Evolutionary conservation across 192 early-diverging fungal genomes (phyloP).

Genomic region (Backusella psychrophila): DNA sequence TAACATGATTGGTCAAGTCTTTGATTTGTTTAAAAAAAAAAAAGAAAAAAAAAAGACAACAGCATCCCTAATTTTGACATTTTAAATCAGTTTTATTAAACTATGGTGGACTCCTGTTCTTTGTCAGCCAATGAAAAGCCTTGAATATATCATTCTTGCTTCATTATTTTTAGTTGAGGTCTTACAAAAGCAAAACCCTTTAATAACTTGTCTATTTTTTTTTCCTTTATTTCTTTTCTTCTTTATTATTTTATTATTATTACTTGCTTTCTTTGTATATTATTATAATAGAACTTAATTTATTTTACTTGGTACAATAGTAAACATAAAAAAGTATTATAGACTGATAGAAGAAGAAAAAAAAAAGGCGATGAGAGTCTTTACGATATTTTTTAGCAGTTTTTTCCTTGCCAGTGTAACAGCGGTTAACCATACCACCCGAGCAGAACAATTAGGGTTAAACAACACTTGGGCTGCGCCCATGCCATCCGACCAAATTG

Average conservation of each 20-base stretch:
- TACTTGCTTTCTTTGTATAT: neutral
- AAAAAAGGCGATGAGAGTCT: neutral
- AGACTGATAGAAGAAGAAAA: neutral
- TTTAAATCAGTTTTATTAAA: neutral
- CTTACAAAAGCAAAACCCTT: neutral
- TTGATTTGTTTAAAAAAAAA: neutral
- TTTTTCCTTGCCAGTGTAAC: neutral
- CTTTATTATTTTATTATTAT: neutral
- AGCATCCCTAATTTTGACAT: neutral
- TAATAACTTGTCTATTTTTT: constrained; percentile 2
- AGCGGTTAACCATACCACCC: neutral
- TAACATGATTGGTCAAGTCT: neutral
- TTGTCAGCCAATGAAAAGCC: neutral
- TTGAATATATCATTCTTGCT: neutral
- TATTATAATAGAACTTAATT: neutral
- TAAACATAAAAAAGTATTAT: neutral
- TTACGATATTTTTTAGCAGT: neutral
- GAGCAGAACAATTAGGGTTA: constrained; percentile 16
- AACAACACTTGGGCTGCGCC: constrained; percentile 40
- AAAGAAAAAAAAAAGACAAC: neutral
- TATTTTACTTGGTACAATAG: neutral
- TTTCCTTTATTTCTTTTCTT: neutral
- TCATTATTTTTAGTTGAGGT: neutral
- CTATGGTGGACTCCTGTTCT: neutral
- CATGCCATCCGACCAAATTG: constrained; percentile 27